A percentile compares a stretch with the other conserved stretches of the same genome.
phyloP scores from a whole-genome alignment of 148 eudicot genomes.

The Rhododendron ovatum region DNA sequence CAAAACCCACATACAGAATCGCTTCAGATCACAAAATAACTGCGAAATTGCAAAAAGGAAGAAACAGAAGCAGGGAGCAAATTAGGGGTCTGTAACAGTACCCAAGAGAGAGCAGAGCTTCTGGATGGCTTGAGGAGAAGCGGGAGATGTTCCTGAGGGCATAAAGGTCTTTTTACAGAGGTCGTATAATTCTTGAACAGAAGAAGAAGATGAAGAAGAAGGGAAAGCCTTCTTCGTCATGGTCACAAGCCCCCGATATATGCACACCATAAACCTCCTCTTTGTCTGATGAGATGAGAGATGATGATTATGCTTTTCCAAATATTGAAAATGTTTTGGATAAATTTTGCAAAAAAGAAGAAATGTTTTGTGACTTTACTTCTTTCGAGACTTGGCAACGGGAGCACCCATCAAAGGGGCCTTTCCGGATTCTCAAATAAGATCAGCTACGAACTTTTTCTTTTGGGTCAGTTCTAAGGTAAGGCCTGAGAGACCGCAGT shows the following conservation, averaged over 20 bases:
- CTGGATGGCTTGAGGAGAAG: slow-evolving; percentile 38
- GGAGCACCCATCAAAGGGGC: no score
- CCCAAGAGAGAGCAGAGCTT: slow-evolving; percentile 54
- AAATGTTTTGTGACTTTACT: neutral
- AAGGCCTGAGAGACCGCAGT: no score
- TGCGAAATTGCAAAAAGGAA: neutral
- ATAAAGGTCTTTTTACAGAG: slow-evolving; percentile 45
- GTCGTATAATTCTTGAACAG: slow-evolving; percentile 49
- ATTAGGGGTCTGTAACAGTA: slow-evolving; percentile 10
- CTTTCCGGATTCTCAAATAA: no score
- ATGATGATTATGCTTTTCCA: neutral
- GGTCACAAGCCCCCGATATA: slow-evolving; percentile 3
- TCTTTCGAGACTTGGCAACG: no score
- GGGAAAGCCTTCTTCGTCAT: slow-evolving; percentile 19
- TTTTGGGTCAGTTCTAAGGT: no score
- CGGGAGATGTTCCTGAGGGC: slow-evolving; percentile 21
- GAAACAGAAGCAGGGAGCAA: neutral
- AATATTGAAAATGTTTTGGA: neutral
- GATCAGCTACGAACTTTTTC: no score
- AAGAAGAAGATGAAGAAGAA: slow-evolving; percentile 10
- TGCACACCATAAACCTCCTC: neutral
- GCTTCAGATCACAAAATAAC: neutral
- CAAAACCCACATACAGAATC: slow-evolving; percentile 8
- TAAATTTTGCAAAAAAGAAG: neutral
- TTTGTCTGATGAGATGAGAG: neutral